Percentiles rank a stretch among this genome's conserved stretches.
Conservation (phyloP, 108 stramenopile genomes). For the Cyclotella distinguenda region DNA sequence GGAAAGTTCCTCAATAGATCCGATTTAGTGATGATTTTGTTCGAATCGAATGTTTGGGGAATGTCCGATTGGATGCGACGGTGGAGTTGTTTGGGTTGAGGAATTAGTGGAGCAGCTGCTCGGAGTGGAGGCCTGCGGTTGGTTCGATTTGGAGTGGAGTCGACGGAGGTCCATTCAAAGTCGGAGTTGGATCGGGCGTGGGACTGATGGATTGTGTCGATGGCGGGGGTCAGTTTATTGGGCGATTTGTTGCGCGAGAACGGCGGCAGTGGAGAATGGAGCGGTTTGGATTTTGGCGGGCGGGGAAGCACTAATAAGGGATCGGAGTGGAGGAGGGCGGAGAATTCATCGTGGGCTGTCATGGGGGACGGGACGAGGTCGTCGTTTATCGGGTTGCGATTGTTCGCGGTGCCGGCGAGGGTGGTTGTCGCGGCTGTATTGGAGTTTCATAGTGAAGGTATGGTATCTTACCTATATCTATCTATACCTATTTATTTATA, state of each 20-base stretch:
- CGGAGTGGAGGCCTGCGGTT: conserved; percentile 8
- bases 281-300: not conserved
- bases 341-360: conserved; percentile 28
- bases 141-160: not conserved
- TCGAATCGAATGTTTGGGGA: conserved; percentile 10
- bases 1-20: conserved; percentile 44
- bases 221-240: not conserved
- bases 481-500: no score
- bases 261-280: not conserved
- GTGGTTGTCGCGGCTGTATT: no score
- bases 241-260: conserved; percentile 2
- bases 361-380: no score
- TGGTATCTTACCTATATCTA: no score
- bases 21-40: conserved; percentile 21
- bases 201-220: not conserved
- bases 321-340: conserved; percentile 21
- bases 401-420: no score
- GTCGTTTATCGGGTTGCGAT: no score
- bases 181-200: conserved; percentile 28
- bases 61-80: conserved; percentile 39
- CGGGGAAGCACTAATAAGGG: not conserved
- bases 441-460: no score
- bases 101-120: not conserved
- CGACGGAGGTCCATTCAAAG: conserved; percentile 4
- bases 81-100: conserved; percentile 3